These are phyloP conservation scores for Knoxia roxburghii DNA, from an alignment of 257 asterid species.

Conservation along the genomic window DNA sequence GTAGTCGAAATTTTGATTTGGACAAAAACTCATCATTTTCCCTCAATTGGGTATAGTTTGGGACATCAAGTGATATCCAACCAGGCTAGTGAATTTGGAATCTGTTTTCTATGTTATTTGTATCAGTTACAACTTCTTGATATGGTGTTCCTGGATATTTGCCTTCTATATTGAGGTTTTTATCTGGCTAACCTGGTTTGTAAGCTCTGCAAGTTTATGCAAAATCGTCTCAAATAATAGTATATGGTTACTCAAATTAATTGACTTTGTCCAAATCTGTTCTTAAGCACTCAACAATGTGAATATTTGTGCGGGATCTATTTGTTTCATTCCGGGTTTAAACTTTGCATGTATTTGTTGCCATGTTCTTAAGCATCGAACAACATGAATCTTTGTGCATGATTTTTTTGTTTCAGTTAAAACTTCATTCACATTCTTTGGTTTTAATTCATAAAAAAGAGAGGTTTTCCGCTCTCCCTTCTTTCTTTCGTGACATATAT, in stretches of 20 bases:
- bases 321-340: too few relatives aligned
- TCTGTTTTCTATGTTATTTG: too few relatives aligned
- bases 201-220: not conserved
- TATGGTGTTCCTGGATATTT: not conserved
- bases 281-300: too few relatives aligned
- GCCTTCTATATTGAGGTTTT: conserved; percentile 3
- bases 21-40: too few relatives aligned
- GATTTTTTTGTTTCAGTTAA: not conserved
- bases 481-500: not conserved
- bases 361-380: not conserved
- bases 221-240: too few relatives aligned
- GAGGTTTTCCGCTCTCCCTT: not conserved
- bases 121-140: too few relatives aligned
- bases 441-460: not conserved
- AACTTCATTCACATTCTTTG: not conserved
- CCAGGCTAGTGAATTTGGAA: not conserved
- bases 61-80: not conserved
- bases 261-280: too few relatives aligned
- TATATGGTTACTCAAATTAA: not conserved
- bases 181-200: not conserved
- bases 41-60: not conserved
- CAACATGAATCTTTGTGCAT: not conserved
- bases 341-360: too few relatives aligned
- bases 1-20: not conserved
- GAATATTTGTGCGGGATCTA: too few relatives aligned